Percentiles rank a stretch among this genome's conserved stretches.
Conservation (phyloP, 257 asterid genomes). For the Euphrasia confusa region DNA sequence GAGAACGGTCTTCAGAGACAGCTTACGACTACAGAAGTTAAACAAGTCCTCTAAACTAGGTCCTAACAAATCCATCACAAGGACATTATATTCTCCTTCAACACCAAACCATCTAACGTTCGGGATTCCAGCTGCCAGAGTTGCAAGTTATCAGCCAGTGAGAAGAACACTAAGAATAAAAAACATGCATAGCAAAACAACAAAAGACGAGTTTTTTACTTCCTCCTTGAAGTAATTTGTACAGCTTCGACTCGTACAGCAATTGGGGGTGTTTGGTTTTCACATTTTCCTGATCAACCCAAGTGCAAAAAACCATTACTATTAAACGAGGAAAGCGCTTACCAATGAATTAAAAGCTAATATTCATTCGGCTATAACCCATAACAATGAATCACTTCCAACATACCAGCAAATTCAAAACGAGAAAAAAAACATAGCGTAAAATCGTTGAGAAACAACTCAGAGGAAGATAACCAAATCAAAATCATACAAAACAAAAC, state of each 20-base stretch:
- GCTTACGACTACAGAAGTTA: slow-evolving; percentile 61
- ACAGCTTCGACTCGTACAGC: slow-evolving; percentile 58
- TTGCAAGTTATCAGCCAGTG: slow-evolving; percentile 23
- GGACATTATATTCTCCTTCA: slow-evolving; percentile 69
- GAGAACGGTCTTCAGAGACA: slow-evolving; percentile 67
- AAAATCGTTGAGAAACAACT: not conserved
- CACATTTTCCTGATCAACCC: slow-evolving; percentile 52
- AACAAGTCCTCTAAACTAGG: slow-evolving; percentile 77
- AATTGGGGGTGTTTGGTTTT: slow-evolving; percentile 68
- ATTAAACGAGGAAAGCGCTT: slow-evolving; percentile 1
- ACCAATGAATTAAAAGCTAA: not conserved
- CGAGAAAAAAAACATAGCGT: not conserved
- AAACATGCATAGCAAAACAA: slow-evolving; percentile 19
- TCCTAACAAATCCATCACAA: slow-evolving; percentile 70
- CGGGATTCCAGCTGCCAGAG: slow-evolving; percentile 57
- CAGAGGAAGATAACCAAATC: not conserved
- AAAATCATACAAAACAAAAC: not conserved
- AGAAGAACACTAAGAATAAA: slow-evolving; percentile 27
- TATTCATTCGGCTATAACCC: slow-evolving; percentile 10
- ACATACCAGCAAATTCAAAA: slow-evolving; percentile 5
- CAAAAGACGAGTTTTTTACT: slow-evolving; percentile 34
- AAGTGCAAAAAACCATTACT: not conserved
- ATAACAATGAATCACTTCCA: slow-evolving; percentile 6
- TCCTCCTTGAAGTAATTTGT: slow-evolving; percentile 67
- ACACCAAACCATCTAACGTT: slow-evolving; percentile 62